Evolutionary conservation across 805 yeast species (phyloP).

Genomic region (Yamadazyma kitorensis): DNA sequence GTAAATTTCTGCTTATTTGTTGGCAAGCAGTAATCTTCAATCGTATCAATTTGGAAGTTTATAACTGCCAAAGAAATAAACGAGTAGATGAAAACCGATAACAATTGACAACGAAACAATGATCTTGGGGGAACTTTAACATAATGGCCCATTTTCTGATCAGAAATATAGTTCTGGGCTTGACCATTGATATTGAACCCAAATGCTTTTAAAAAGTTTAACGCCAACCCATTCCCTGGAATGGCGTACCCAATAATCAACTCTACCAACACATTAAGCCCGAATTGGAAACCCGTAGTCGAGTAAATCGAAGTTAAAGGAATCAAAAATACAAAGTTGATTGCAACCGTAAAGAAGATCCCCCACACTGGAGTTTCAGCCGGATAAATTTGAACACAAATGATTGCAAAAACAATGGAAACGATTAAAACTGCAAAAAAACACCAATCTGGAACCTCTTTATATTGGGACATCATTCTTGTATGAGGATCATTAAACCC

Average conservation of each 20-base stretch:
- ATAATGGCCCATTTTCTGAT: slow-evolving; percentile 49
- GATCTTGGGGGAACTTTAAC: slow-evolving; percentile 60
- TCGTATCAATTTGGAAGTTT: slow-evolving; percentile 35
- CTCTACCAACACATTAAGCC: slow-evolving; percentile 61
- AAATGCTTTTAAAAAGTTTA: slow-evolving; percentile 45
- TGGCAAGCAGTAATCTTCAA: slow-evolving; percentile 32
- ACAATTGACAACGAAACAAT: slow-evolving; percentile 46
- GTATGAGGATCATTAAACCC: slow-evolving; percentile 49
- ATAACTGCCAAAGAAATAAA: slow-evolving; percentile 30
- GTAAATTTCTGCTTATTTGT: slow-evolving; percentile 32
- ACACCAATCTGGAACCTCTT: slow-evolving; percentile 77
- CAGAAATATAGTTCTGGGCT: slow-evolving; percentile 52
- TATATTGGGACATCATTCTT: slow-evolving; percentile 54
- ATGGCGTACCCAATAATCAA: slow-evolving; percentile 61
- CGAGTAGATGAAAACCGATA: slow-evolving; percentile 32
- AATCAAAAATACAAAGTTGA: slow-evolving; percentile 52
- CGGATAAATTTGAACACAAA: slow-evolving; percentile 44
- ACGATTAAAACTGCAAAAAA: slow-evolving; percentile 42
- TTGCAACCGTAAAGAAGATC: slow-evolving; percentile 49
- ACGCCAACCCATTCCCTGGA: slow-evolving; percentile 59
- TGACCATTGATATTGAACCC: slow-evolving; percentile 60
- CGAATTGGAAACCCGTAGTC: slow-evolving; percentile 56
- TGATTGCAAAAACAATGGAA: slow-evolving; percentile 43
- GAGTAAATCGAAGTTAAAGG: slow-evolving; percentile 63
- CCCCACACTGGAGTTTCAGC: slow-evolving; percentile 64